Conservation (phyloP, 345 rosid species). For the Syzygium oleosum region DNA sequence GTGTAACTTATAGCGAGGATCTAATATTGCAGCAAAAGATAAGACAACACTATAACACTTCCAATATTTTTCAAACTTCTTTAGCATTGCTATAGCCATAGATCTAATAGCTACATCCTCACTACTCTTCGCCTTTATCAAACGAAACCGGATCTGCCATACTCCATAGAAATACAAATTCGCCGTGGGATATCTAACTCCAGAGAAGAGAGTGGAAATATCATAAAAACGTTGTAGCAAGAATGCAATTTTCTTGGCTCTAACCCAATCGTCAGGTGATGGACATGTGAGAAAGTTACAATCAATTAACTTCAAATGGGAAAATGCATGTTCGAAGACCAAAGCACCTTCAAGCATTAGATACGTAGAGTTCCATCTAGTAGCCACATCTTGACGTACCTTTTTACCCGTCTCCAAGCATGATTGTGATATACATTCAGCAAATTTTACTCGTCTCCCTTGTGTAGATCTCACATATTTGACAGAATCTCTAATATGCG, state of each 20-base stretch:
- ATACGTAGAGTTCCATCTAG: not conserved
- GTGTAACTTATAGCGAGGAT: not conserved
- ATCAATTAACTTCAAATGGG: not conserved
- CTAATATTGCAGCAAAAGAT: not conserved
- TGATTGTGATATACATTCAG: too few relatives aligned
- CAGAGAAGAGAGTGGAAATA: not conserved
- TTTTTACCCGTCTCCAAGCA: too few relatives aligned
- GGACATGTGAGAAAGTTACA: not conserved
- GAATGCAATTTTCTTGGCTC: not conserved
- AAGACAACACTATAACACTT: not conserved
- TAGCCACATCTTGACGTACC: not conserved
- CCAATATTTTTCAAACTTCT: not conserved
- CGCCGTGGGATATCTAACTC: not conserved
- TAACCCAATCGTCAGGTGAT: not conserved
- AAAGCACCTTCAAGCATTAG: not conserved
- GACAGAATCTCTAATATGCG: not conserved
- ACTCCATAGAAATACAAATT: not conserved
- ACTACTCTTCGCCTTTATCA: not conserved
- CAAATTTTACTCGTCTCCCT: too few relatives aligned
- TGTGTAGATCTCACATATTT: not conserved
- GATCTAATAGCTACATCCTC: not conserved
- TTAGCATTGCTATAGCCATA: not conserved
- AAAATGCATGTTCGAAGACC: not conserved
- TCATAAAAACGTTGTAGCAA: not conserved
- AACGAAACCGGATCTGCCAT: not conserved